Conservation (phyloP, 371 early-diverging fungal genomes). For the Syncephalastrum contaminatum region DNA sequence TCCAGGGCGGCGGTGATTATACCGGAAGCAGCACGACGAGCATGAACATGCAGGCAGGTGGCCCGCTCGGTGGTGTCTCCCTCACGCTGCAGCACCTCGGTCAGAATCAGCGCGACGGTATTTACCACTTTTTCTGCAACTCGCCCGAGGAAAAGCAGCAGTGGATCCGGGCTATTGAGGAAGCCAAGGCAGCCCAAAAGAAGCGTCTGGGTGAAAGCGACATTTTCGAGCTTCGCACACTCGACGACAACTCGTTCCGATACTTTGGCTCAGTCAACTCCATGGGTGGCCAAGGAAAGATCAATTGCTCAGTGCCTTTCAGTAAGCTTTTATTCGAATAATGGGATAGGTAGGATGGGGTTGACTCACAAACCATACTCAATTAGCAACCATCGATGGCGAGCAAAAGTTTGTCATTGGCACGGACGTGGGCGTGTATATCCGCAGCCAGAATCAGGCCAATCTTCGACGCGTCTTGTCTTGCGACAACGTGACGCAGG, state of each 20-base stretch:
- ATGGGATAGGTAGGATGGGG: no score
- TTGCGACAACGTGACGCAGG: constrained; percentile 42
- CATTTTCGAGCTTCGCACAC: constrained; percentile 64
- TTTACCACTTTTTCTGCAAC: constrained; percentile 42
- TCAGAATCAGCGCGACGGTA: constrained; percentile 29
- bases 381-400: constrained; percentile 15
- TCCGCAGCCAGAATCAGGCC: constrained; percentile 31
- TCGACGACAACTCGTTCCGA: constrained; percentile 44
- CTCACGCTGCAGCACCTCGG: constrained; percentile 41
- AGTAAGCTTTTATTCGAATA: constrained; percentile 23
- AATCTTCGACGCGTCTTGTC: constrained; percentile 33
- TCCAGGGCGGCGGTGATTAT: constrained; percentile 27
- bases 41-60: neutral
- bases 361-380: neutral
- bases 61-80: constrained; percentile 13
- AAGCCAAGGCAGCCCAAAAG: constrained; percentile 59
- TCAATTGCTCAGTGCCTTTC: constrained; percentile 74
- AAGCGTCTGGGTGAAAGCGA: constrained; percentile 50
- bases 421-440: constrained; percentile 82
- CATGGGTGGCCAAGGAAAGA: constrained; percentile 38
- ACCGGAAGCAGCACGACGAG: constrained; percentile 9
- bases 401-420: constrained; percentile 75
- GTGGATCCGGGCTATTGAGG: constrained; percentile 85
- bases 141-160: constrained; percentile 76
- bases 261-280: constrained; percentile 20